Percentiles rank a stretch among this genome's conserved stretches.
Evolutionary conservation across 345 rosid species (phyloP).

Genomic region (Arabis alpina): DNA sequence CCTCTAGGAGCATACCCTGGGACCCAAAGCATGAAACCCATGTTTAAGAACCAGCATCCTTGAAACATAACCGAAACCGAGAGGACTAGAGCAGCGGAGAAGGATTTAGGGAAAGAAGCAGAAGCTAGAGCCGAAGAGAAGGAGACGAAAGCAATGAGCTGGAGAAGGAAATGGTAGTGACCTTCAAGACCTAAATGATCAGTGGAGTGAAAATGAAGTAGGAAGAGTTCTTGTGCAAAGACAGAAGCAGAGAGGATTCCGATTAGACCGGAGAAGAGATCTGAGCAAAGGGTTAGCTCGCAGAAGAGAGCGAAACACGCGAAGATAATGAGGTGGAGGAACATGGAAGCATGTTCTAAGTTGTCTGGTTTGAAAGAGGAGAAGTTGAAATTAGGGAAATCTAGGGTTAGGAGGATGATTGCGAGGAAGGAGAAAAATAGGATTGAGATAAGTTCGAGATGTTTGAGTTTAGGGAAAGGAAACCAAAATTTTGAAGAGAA

Average conservation of each 20-base stretch:
- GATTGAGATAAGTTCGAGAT: slow-evolving; percentile 62
- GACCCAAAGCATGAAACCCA: slow-evolving; percentile 88
- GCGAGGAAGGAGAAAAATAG: slow-evolving; percentile 63
- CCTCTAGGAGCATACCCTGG: slow-evolving; percentile 70
- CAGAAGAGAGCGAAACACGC: slow-evolving; percentile 67
- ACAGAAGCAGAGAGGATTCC: slow-evolving; percentile 71
- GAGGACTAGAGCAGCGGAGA: slow-evolving; percentile 62
- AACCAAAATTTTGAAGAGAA: slow-evolving; percentile 62
- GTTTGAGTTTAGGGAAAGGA: slow-evolving; percentile 57
- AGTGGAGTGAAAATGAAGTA: slow-evolving; percentile 85
- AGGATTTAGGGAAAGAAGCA: slow-evolving; percentile 53
- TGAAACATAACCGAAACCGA: slow-evolving; percentile 71
- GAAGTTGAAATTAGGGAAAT: slow-evolving; percentile 58
- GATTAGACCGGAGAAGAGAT: slow-evolving; percentile 52
- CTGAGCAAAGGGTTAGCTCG: slow-evolving; percentile 54
- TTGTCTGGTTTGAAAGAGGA: slow-evolving; percentile 58
- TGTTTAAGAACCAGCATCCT: slow-evolving; percentile 85
- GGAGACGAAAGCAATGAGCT: slow-evolving; percentile 69
- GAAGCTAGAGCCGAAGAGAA: slow-evolving; percentile 59
- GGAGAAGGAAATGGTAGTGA: slow-evolving; percentile 89
- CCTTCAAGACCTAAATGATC: slow-evolving; percentile 90
- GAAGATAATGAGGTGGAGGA: slow-evolving; percentile 78
- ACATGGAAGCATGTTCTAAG: slow-evolving; percentile 87
- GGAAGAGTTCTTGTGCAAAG: slow-evolving; percentile 80
- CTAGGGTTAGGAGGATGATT: slow-evolving; percentile 59